Evolutionary conservation across 768 basidiomycete genomes (phyloP), one percentile per base, ranked within the genome.

Genomic region (Hirschioporus abietinus): DNA sequence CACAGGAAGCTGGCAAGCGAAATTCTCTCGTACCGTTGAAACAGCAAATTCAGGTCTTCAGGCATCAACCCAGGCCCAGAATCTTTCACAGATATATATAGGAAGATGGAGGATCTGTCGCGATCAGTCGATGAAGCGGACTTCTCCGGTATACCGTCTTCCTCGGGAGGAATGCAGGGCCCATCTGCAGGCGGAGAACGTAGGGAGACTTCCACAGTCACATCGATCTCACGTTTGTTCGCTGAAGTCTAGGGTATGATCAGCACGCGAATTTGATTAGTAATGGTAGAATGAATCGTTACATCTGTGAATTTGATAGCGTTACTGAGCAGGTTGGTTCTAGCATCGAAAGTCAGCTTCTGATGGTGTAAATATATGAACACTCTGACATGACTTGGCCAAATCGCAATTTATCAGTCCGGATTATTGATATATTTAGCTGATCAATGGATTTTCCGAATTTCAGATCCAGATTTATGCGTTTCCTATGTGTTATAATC

Each of bases 1-100:
- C n/a, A n/a, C n/a, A n/a, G n/a, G n/a, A n/a, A n/a, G n/a, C n/a
- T n/a, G n/a, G n/a, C n/a, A n/a, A n/a, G n/a, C n/a, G n/a, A 35
- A 12, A 57, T 61, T 7, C 6, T 25, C 30, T 58, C 68, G 8
- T 64, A 69, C 68, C 68, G 42, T 35, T 69, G 65, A 57, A 80
- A 80, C 15, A 80, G 70, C 64, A 76, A 69, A 1, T 74, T 68
- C 23, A 80, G 70, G 64, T 79, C 78, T n/a, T 74, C 72, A 8
- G 73, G 71, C 23, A 74, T 75, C 34, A 80, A 70, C 1, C 79
- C 79, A n/a, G 79, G 78, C 35, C 78, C 78, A 1, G 75, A 74
- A 66, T 78, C 78, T 36, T 67, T 70, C 1, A 77, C 76, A 18
- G 75, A 68, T 1, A 78, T 73, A 61, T 79, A 81, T 18, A 80